Conservation (phyloP, 805 yeast genomes). For the Cyberlindnera mrakii region DNA sequence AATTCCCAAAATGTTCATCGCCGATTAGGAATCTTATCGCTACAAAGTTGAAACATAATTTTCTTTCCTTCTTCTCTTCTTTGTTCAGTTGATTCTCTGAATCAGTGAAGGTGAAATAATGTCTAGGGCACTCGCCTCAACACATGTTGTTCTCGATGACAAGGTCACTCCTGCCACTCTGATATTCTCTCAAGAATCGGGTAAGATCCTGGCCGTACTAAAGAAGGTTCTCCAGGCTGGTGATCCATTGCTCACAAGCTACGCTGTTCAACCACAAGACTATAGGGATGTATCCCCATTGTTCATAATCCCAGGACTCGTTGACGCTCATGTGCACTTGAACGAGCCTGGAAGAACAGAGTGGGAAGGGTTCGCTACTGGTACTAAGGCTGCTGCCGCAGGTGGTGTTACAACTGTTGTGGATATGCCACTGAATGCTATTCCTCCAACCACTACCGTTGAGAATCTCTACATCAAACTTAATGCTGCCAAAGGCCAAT, state of each 20-base stretch:
- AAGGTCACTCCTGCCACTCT: slow-evolving; percentile 54
- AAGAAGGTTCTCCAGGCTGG: slow-evolving; percentile 29
- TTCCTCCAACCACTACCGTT: slow-evolving; percentile 90
- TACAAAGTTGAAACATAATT: neutral
- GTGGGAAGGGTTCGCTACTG: slow-evolving; percentile 98
- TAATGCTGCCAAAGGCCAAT: slow-evolving; percentile 70
- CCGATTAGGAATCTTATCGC: neutral
- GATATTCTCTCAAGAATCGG: slow-evolving; percentile 49
- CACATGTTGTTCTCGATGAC: slow-evolving; percentile 46
- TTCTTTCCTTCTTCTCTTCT: neutral
- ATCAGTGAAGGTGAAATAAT: neutral
- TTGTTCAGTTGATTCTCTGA: neutral
- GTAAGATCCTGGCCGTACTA: slow-evolving; percentile 55
- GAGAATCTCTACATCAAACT: slow-evolving; percentile 70
- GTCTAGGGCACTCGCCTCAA: slow-evolving; percentile 53
- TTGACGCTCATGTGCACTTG: slow-evolving; percentile 89
- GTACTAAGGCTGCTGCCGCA: slow-evolving; percentile 88
- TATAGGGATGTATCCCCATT: slow-evolving; percentile 55
- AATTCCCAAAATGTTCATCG: neutral
- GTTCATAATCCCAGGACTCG: slow-evolving; percentile 80
- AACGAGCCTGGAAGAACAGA: slow-evolving; percentile 98
- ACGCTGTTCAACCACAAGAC: slow-evolving; percentile 35
- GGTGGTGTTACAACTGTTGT: slow-evolving; percentile 96
- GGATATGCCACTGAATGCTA: slow-evolving; percentile 94
- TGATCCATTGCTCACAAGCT: slow-evolving; percentile 36